Percentiles rank a stretch among this genome's conserved stretches.
Conservation (phyloP, 768 basidiomycete genomes). For the Hemileccinum impolitum region DNA sequence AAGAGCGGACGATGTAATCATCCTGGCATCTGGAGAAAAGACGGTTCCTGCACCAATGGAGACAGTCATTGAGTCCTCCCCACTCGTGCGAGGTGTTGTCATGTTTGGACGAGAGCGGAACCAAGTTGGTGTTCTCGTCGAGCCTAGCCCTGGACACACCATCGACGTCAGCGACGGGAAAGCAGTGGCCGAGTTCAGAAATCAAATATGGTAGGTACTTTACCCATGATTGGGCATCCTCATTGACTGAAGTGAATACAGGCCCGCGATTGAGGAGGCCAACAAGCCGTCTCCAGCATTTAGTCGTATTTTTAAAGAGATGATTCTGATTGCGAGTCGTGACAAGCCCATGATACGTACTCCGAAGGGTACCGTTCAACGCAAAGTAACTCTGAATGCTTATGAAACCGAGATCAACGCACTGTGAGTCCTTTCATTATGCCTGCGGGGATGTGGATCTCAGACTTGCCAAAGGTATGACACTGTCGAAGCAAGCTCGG, state of each 20-base stretch:
- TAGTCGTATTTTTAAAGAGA: slow-evolving; percentile 46
- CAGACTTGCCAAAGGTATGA: slow-evolving; percentile 4
- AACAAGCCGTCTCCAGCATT: slow-evolving; percentile 38
- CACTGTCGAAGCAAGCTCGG: neutral
- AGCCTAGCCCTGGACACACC: slow-evolving; percentile 14
- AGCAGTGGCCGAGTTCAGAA: slow-evolving; percentile 28
- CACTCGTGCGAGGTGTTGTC: slow-evolving; percentile 20
- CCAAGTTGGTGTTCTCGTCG: slow-evolving; percentile 32
- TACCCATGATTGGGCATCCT: neutral
- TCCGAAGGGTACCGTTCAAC: slow-evolving; percentile 26
- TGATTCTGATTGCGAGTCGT: slow-evolving; percentile 42
- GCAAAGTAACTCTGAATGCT: slow-evolving; percentile 13
- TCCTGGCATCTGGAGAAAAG: slow-evolving; percentile 21
- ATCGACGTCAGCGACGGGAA: slow-evolving; percentile 23
- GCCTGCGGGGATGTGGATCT: neutral
- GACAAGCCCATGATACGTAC: slow-evolving; percentile 42
- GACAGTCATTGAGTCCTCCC: slow-evolving; percentile 20
- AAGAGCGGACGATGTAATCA: slow-evolving; percentile 37
- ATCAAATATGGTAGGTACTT: slow-evolving; percentile 28
- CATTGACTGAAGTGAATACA: slow-evolving; percentile 7
- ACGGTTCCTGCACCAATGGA: slow-evolving; percentile 30
- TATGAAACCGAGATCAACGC: slow-evolving; percentile 26
- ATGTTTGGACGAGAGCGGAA: slow-evolving; percentile 36
- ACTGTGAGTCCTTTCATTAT: slow-evolving; percentile 12
- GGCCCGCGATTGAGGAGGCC: slow-evolving; percentile 40